Conservation (phyloP, 1,139 yeast species). For the Suhomyces wounanorum region DNA sequence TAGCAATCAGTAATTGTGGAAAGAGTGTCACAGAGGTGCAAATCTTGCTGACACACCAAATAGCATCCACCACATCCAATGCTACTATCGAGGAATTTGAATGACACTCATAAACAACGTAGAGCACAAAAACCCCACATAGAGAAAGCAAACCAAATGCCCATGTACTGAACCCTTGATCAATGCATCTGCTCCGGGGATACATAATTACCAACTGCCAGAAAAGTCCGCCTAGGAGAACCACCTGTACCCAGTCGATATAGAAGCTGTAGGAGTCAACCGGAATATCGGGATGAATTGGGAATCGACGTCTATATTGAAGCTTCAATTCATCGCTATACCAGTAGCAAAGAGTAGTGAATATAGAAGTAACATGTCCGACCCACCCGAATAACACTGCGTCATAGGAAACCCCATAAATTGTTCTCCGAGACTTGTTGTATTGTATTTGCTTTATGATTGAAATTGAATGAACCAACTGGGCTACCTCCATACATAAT, state of each 20-base stretch:
- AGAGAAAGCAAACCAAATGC: not conserved
- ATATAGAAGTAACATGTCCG: constrained; percentile 14
- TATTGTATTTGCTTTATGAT: constrained; percentile 20
- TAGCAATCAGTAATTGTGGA: constrained; percentile 36
- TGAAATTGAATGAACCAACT: constrained; percentile 4
- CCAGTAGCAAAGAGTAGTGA: constrained; percentile 20
- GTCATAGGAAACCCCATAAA: constrained; percentile 35
- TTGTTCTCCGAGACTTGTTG: constrained; percentile 24
- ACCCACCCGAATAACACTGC: constrained; percentile 19
- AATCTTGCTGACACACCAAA: constrained; percentile 30
- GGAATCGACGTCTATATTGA: constrained; percentile 24
- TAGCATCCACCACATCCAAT: constrained; percentile 31
- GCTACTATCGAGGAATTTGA: constrained; percentile 1
- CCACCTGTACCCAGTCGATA: constrained; percentile 18
- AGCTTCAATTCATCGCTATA: constrained; percentile 10
- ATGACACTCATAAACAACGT: not conserved
- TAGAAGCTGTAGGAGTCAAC: constrained; percentile 12
- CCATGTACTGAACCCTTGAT: constrained; percentile 28
- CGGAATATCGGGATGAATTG: constrained; percentile 20
- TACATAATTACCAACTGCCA: constrained; percentile 20
- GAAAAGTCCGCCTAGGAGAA: constrained; percentile 17
- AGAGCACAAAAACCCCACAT: not conserved
- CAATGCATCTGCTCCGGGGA: constrained; percentile 21
- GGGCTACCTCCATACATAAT: constrained; percentile 5
- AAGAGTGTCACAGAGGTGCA: constrained; percentile 18